Base-by-base conservation (phyloP, 2,329 filamentous ascomycete genomes). In the Camillea tinctor region DNA sequence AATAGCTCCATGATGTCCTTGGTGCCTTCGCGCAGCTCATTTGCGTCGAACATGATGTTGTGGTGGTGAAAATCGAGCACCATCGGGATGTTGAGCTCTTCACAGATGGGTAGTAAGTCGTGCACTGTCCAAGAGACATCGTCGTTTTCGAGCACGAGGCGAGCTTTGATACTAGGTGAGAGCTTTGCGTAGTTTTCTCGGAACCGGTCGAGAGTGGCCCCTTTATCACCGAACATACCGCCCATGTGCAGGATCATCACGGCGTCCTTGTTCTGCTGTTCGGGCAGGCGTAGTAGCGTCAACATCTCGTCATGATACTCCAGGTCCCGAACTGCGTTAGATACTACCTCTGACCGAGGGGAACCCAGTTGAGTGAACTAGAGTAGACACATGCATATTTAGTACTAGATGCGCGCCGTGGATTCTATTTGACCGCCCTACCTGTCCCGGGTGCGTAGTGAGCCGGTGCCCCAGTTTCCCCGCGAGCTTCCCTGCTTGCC, bases 191-290 rank as follows among this genome's bases (percentile, higher is more conserved):
- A 96, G 64, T 93, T 93, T 55, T 87, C 76, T 22, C 89, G 83
- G 73, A 97, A 97, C 1, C 93, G 85, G 59, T 89, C 83, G 4
- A 97, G 77, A 0, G 93, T 93, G 0, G 89, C 91, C 9, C 75
- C 79, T 73, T 96, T 98, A 73, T 96, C 92, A 5, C 93, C 93
- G 70, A 94, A 97, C 0, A 90, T 85, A 8, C 94, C 94, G 17
- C 94, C 94, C 85, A 98, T 91, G 72, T 98, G 94, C 8, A 98
- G 71, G 58, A 98, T 93, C 91, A 97, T 96, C 58, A 98, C 88
- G 1, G 94, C 94, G 72, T 97, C 93, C 26, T 87, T 87, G 68
- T 98, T 80, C 65, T 87, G 83, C 72, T 97, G 92, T 19, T 87
- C 83, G 0, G 92, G 91, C 0, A 98, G 79, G 56, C 86, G 87